Base-by-base conservation (phyloP, 2,329 filamentous ascomycete genomes). In the Aureobasidium melanogenum region DNA sequence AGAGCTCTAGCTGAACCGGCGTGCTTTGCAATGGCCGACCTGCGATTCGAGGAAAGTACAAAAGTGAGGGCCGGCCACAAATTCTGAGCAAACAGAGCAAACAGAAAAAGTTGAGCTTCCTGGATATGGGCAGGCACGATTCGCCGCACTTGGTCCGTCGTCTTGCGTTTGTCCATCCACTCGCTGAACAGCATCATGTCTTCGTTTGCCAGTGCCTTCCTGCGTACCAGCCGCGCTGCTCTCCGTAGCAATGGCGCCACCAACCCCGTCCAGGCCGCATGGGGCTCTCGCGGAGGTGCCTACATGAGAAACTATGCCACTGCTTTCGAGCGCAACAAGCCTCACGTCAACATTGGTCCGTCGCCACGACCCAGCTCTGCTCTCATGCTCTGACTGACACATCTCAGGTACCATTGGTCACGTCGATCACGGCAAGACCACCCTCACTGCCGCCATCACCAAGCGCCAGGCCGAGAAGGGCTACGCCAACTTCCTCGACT, bases 401-500 rank as follows among this genome's bases (percentile, higher is more conserved):
- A 39, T 10, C 17, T 22, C 62, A 92, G 88, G 88, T 76, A 99
- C 94, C 70, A 99, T 99, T 79, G 94, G 94, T 70, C 94, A 99
- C 82, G 94, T 99, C 79, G 94, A 99, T 85, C 61, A 65, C 64
- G 62, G 50, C 48, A 72, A 97, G 94, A 99, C 94, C 63, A 99
- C 94, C 66, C 86, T 99, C 74, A 97, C 94, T 69, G 94, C 94
- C 66, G 94, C 94, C 73, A 99, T 99, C 81, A 99, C 94, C 72
- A 99, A 99, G 83, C 85, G 93, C 75, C 94, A 97, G 79, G 86
- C 94, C 69, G 89, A 93, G 73, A 97, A 97, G 82, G 93, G 94
- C 66, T 81, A 90, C 70, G 94, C 94, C 74, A 91, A 80, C 80
- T 99, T 94, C 82, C 88, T 97, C 74, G 94, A 97, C 61, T 99